A percentile compares a stretch with the other conserved stretches of the same genome.
These are phyloP conservation scores for Polyrhizophydium stewartii DNA, from an alignment of 371 early-diverging fungal species.

Conservation along the genomic window DNA sequence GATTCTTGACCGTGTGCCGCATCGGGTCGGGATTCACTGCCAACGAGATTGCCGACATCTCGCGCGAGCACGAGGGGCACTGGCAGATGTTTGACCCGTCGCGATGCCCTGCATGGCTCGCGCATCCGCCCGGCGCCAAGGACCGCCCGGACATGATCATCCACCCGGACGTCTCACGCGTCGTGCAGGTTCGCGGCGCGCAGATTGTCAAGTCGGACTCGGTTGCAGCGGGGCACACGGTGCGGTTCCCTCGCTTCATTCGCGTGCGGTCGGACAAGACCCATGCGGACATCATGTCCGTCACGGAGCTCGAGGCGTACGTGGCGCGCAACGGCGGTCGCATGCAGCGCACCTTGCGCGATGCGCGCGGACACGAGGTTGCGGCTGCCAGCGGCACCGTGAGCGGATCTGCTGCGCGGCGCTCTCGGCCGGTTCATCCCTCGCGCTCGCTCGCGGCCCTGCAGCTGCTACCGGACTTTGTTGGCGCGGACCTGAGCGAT, in stretches of 20 bases:
- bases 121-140: constrained; percentile 43
- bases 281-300: constrained; percentile 53
- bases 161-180: constrained; percentile 42
- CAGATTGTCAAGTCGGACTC: constrained; percentile 54
- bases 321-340: constrained; percentile 19
- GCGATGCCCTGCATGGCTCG: constrained; percentile 53
- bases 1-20: constrained; percentile 56
- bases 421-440: no score
- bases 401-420: no score
- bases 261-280: constrained; percentile 62
- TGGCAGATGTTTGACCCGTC: constrained; percentile 44
- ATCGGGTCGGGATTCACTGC: constrained; percentile 66
- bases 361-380: constrained; percentile 7
- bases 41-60: constrained; percentile 42
- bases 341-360: constrained; percentile 20
- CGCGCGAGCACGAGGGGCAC: constrained; percentile 27
- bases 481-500: no score
- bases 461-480: no score
- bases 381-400: no score
- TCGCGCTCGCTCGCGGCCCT: no score
- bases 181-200: constrained; percentile 65
- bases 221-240: constrained; percentile 58
- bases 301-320: constrained; percentile 19
- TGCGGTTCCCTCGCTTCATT: constrained; percentile 73
- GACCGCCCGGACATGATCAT: constrained; percentile 68